Base-by-base conservation (phyloP, 1,284 basidiomycete genomes). In the Bjerkandera adusta region DNA sequence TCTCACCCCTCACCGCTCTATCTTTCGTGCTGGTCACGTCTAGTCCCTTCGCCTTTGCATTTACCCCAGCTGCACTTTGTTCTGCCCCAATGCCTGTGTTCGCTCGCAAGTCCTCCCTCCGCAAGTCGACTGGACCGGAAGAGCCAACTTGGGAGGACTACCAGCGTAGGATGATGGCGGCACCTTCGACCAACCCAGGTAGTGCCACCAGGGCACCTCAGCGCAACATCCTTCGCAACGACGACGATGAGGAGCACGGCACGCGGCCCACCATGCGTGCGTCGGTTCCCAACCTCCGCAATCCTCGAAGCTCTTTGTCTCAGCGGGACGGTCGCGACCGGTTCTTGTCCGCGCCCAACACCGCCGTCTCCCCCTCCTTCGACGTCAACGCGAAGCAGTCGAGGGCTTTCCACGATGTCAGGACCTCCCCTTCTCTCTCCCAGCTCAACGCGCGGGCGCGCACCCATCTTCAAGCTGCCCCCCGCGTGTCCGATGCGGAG, bases 401-500 rank as follows among this genome's bases (percentile, higher is more conserved):
- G 15, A 16, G 34, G 15, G 36, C 20, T 15, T 22, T 38, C 25
- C 15, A 29, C 34, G 32, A 13, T n/a, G 15, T 29, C 27, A 38
- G 7, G 26, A 29, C 27, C 24, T 43, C 41, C 5, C 15, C 41
- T 5, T 43, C 41, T 11, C 3, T 43, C 27, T 16, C 27, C 8
- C 29, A 42, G 5, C 26, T 32, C 10, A 22, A 30, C 18, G 26
- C 26, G 2, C 39, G 39, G 22, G 15, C 41, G 4, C 29, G 13
- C 3, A 4, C 18, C 3, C 18, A 32, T 8, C n/a, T n/a, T n/a
- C n/a, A n/a, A n/a, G 20, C 32, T 5, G 20, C 18, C 41, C 30
- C 18, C 5, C 41, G 41, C 5, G 24, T 20, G 5, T 34, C 30
- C 20, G 61, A 65, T 36, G 55, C 52, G 27, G 63, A 64, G 26